Base-by-base conservation (phyloP, 169 alveolate genomes). In the Plasmodium reichenowi region DNA sequence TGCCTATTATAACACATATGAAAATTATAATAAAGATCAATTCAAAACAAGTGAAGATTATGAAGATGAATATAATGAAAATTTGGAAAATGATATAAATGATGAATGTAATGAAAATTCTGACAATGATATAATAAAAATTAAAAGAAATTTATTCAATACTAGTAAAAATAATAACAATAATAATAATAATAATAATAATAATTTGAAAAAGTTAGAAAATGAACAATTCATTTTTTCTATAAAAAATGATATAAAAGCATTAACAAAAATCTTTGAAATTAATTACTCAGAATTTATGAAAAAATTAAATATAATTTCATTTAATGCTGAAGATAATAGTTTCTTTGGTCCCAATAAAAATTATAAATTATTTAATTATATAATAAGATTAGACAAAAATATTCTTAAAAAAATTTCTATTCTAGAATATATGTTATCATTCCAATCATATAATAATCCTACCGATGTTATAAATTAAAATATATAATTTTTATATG, bases 341-440 rank as follows among this genome's bases (percentile, higher is more conserved):
- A 72, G 75, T 52, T 86, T 86, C 52, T 86, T 86, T 72, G 88
- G 92, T 29, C 92, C 92, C 3, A 22, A 72, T 59, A 86, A 73
- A 66, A 48, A 86, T 38, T 86, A 74, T 5, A 20, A 66, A 45
- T 48, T 86, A 29, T 86, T 70, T 72, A 86, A 86, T 56, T 76
- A 72, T 54, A 54, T 86, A 17, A 47, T 86, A 26, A 86, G 92
- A 74, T 60, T 86, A 56, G 88, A 86, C 64, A 86, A 86, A 64
- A 70, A 54, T 54, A 62, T 86, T 66, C 56, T 86, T 54, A 86
- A 72, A 60, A 60, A 86, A 38, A 50, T 86, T 47, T 60, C 92
- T 12, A 86, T 64, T 45, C 45, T 86, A 17, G 78, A 86, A 74
- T 59, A 54, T 62, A 60, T 86, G 87, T 26, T 86, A 38, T 86